These are phyloP conservation scores for Bolboschoenoplectus hybrid DNA, from an alignment of 202 grass and related monocot species.

Conservation along the genomic window DNA sequence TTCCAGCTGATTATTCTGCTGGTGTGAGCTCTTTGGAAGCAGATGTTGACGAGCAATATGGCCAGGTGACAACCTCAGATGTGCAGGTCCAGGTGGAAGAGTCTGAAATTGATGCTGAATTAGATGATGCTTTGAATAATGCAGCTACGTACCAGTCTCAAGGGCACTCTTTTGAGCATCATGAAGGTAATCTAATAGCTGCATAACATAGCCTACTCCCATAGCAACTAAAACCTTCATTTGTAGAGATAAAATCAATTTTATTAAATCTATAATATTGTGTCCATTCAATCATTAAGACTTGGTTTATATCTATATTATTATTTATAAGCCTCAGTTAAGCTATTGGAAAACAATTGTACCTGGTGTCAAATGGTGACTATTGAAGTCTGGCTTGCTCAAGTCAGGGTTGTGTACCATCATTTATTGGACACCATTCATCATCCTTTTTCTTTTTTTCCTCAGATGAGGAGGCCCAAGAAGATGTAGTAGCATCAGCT, in stretches of 20 bases:
- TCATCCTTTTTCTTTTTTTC: neutral
- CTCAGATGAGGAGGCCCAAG: constrained; percentile 61
- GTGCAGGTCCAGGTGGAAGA: constrained; percentile 51
- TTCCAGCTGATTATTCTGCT: constrained; percentile 18
- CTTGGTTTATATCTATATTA: constrained; percentile 8
- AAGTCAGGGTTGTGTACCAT: neutral
- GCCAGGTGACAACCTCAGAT: constrained; percentile 45
- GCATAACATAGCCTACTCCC: neutral
- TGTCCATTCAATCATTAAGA: neutral
- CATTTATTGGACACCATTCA: constrained; percentile 16
- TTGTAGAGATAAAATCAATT: neutral
- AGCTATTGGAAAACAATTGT: neutral
- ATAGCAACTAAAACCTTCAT: neutral
- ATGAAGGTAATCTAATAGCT: constrained; percentile 60
- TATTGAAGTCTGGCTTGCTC: constrained; percentile 28
- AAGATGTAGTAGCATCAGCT: constrained; percentile 50
- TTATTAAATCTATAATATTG: constrained; percentile 1
- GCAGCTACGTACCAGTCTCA: constrained; percentile 60
- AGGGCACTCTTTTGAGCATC: constrained; percentile 46
- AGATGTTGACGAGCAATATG: constrained; percentile 26
- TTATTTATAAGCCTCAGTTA: neutral
- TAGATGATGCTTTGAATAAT: constrained; percentile 56
- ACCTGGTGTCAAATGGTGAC: neutral
- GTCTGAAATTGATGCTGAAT: constrained; percentile 52
- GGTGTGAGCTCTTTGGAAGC: constrained; percentile 45